Evolutionary conservation across 2,329 filamentous ascomycete genomes (phyloP), one percentile per base, ranked within the genome.

Genomic region (Colletotrichum sp.): DNA sequence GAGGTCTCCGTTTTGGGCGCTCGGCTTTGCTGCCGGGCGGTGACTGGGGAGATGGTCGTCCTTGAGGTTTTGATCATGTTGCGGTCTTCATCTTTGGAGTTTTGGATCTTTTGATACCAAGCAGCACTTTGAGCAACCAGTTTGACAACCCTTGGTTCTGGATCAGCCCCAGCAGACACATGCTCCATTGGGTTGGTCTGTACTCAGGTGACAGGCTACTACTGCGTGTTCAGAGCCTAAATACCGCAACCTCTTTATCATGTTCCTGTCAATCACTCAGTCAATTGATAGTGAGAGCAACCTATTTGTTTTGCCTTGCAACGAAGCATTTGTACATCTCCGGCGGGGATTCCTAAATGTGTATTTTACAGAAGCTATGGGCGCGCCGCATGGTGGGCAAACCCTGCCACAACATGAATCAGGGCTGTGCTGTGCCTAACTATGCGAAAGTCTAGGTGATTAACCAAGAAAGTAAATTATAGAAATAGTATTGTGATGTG

Each of bases 31-130:
- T 39, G 24, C n/a, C 5, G 26, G 32, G 36, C 10, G 30, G 6
- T 16, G 16, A 36, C 32, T 15, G 39, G 18, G 6, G 26, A 9
- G 5, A 18, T 36, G 36, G 62, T 63, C 15, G 16, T 39, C 5
- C 64, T 36, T 2, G 15, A 36, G 1, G 4, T 0, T 1, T 36
- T 8, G 0, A 1, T 16, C 0, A 36, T 36, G 7, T 36, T 16
- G 34, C 1, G 1, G 7, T 16, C 34, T 36, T 36, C 34, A 8
- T 36, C 0, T 28, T 52, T 60, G 60, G 34, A 15, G n/a, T n/a
- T 15, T 26, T 6, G 18, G 3, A 44, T 68, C 15, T 24, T 32
- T 18, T 21, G 49, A 60, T 10, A 36, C 9, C 18, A 26, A 18
- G 49, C 2, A 18, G 13, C 6, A 4, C 2, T 18, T 21, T 13